Percentiles rank a stretch among this genome's conserved stretches.
Evolutionary conservation across 352 stramenopile genomes (phyloP).

Genomic region (Pythium phragmitis): DNA sequence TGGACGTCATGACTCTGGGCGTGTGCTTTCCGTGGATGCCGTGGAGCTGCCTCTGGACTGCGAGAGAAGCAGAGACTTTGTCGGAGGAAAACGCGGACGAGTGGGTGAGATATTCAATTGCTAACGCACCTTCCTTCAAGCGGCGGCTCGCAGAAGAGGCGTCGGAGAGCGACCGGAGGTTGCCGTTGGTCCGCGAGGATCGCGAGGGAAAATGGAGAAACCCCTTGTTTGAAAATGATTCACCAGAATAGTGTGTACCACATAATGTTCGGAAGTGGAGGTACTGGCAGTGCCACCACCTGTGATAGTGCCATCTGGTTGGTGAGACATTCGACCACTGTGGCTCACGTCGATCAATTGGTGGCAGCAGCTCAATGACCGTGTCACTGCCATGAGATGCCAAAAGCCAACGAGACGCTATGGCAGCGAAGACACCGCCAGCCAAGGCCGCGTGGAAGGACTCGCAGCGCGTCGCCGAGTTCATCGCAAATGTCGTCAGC

Average conservation of each 20-base stretch:
- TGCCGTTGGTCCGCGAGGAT: no score
- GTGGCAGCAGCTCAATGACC: neutral
- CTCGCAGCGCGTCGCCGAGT: slow-evolving; percentile 55
- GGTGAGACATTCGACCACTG: slow-evolving; percentile 8
- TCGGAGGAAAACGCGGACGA: no score
- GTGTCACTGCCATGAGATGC: neutral
- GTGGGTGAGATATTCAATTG: no score
- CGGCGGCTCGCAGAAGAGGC: no score
- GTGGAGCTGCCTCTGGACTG: no score
- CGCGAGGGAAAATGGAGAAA: neutral
- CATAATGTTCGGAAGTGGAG: neutral
- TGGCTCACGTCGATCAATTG: neutral
- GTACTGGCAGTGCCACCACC: neutral
- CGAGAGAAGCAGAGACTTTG: no score
- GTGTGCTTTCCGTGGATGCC: neutral
- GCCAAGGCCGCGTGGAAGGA: slow-evolving; percentile 45
- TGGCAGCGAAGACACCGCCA: neutral
- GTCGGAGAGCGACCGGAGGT: no score
- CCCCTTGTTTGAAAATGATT: neutral
- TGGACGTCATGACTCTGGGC: neutral
- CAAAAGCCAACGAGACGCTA: neutral
- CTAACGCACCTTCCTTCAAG: no score
- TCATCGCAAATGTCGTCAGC: slow-evolving; percentile 60
- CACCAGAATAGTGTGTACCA: slow-evolving; percentile 5
- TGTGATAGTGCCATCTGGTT: neutral